A percentile compares a stretch with the other conserved stretches of the same genome.
Conservation (phyloP, 805 yeast species). For the Zygosaccharomyces rouxii region DNA sequence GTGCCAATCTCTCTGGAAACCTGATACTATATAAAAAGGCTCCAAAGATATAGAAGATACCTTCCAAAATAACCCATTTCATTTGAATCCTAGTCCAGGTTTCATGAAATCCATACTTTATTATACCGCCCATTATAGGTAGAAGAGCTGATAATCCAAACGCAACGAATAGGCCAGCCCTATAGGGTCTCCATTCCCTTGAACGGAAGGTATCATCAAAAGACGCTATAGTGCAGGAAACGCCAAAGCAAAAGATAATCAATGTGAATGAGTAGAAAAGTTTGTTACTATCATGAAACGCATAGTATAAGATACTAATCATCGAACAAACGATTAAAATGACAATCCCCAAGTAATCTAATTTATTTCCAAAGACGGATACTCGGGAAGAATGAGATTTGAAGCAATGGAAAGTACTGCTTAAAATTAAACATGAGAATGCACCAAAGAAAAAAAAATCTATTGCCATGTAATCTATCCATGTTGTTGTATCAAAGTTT, state of each 20-base stretch:
- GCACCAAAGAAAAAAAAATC: constrained; percentile 48
- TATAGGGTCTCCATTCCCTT: constrained; percentile 64
- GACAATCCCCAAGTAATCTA: constrained; percentile 74
- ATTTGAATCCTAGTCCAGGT: constrained; percentile 51
- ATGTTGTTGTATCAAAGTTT: constrained; percentile 41
- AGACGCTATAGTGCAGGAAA: constrained; percentile 58
- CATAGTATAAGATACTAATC: constrained; percentile 46
- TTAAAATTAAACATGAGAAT: constrained; percentile 53
- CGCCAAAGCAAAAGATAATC: constrained; percentile 53
- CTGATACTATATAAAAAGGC: constrained; percentile 75
- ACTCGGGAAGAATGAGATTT: constrained; percentile 59
- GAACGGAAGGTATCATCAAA: constrained; percentile 63
- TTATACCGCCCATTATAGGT: constrained; percentile 58
- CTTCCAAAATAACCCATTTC: constrained; percentile 64
- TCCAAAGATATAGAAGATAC: constrained; percentile 68
- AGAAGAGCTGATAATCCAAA: constrained; percentile 77
- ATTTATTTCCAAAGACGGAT: constrained; percentile 56
- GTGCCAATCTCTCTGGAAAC: constrained; percentile 65
- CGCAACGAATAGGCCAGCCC: constrained; percentile 73
- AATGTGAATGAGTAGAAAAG: constrained; percentile 38
- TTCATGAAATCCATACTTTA: constrained; percentile 45
- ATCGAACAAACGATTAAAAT: constrained; percentile 60
- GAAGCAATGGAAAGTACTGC: constrained; percentile 61
- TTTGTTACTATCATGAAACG: constrained; percentile 42
- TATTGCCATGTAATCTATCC: constrained; percentile 37